phyloP scores from a whole-genome alignment of 352 stramenopile genomes.

The Phytophthora sojae region DNA sequence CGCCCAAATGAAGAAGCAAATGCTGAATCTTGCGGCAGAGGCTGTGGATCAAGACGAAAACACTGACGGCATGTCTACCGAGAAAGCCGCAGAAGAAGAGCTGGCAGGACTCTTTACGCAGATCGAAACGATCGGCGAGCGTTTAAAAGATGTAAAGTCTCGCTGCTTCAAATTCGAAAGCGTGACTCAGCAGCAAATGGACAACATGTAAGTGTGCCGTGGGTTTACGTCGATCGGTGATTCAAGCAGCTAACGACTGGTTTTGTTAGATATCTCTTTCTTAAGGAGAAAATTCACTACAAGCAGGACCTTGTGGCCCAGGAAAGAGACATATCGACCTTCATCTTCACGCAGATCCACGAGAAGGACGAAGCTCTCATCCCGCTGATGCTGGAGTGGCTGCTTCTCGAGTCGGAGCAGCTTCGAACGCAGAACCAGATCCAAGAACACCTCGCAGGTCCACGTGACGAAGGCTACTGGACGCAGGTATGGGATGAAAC shows the following conservation, averaged over 20 bases:
- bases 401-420: conserved; percentile 76
- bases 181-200: conserved; percentile 62
- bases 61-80: conserved; percentile 8
- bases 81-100: conserved; percentile 57
- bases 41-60: conserved; percentile 46
- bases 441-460: conserved; percentile 58
- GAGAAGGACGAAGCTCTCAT: conserved; percentile 65
- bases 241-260: too few relatives aligned
- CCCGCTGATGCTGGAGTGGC: conserved; percentile 76
- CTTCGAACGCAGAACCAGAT: conserved; percentile 71
- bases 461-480: conserved; percentile 60
- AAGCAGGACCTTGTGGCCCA: conserved; percentile 74
- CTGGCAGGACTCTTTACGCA: conserved; percentile 56
- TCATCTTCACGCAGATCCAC: conserved; percentile 69
- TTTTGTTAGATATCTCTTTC: conserved; percentile 64
- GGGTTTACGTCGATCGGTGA: too few relatives aligned
- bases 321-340: conserved; percentile 69
- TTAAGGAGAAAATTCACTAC: conserved; percentile 86
- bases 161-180: conserved; percentile 78
- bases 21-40: conserved; percentile 62
- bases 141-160: conserved; percentile 68
- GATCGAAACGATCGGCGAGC: conserved; percentile 54
- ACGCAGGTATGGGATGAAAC: conserved; percentile 72
- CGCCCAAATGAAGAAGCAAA: conserved; percentile 62
- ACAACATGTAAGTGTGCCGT: conserved; percentile 54